Evolutionary conservation across 176 grass and related monocot species (phyloP), one percentile per base, ranked within the genome.

Genomic region (Carex cristatella): DNA sequence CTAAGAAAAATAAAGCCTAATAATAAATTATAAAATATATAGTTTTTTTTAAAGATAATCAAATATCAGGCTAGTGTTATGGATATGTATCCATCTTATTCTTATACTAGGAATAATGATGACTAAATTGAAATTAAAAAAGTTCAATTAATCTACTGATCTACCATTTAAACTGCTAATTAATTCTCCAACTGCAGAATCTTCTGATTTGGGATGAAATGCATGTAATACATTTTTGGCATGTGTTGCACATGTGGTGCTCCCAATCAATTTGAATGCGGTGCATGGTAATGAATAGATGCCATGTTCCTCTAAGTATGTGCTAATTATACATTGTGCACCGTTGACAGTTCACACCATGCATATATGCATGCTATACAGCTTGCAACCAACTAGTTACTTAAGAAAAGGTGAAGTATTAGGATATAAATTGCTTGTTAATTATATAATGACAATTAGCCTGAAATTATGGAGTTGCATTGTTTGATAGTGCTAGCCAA

Each of bases 171-270:
- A 63, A 10, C 61, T 35, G 1, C 33, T 3, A 3, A 35, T 35
- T 35, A 35, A 35, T 35, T 78, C 54, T 28, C 51, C 13, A 56
- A 78, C 13, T 57, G 27, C 48, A 57, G 74, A 63, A 63, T 63
- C 61, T 42, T 69, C 14, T 37, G 66, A 16, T 18, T 69, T 69
- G 13, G 1, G 4, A n/a, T 69, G 66, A 69, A 18, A 69, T 12
- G 12, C 31, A 16, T 7, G 5, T 31, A 40, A 5, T 5, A 37
- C 18, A 18, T 12, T 33, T 7, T 33, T 69, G 38, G 5, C 31
- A 69, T 69, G 65, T 69, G 65, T 40, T 69, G 66, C 66, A 69
- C 33, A 69, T 69, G 66, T 3, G 33, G 51, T 78, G 74, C 32
- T 78, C 28, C 27, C 51, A 78, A 78, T 78, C 74, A 78, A 57